Conservation (phyloP, 2,329 filamentous ascomycete genomes). For the Diaporthe eres region DNA sequence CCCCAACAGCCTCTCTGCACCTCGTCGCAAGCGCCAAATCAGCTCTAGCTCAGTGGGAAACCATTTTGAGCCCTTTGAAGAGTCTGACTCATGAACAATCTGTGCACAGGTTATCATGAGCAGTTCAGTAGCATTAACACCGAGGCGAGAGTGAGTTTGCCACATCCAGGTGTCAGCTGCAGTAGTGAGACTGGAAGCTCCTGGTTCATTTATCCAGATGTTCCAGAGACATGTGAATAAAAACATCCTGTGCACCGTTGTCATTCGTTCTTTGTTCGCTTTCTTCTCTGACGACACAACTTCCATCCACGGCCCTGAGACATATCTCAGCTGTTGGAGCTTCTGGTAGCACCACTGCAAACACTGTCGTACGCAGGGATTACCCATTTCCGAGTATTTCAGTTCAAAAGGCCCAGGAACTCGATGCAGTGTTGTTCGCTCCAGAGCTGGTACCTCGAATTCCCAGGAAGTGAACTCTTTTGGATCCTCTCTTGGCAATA, state of each 20-base stretch:
- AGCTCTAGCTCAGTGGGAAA: background rate
- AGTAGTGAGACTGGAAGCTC: background rate
- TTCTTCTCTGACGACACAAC: background rate
- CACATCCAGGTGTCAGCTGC: background rate
- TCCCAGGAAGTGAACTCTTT: background rate
- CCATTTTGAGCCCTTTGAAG: background rate
- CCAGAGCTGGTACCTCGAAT: background rate
- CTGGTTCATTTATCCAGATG: background rate
- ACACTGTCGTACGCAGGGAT: background rate
- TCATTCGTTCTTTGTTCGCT: background rate
- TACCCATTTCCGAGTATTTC: background rate
- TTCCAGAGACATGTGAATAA: constrained; percentile 1
- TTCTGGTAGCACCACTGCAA: background rate
- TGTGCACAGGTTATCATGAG: constrained; percentile 1
- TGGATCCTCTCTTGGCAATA: background rate
- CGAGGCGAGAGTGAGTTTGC: background rate
- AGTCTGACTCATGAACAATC: background rate
- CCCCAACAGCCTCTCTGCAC: background rate
- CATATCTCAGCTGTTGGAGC: background rate
- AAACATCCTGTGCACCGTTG: background rate
- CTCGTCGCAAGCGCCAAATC: background rate
- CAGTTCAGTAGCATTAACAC: background rate
- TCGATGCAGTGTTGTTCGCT: background rate
- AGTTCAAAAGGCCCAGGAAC: constrained; percentile 2
- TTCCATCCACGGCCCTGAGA: background rate